Percentiles rank a stretch among this genome's conserved stretches.
These are phyloP conservation scores for Colletotrichum liaoningense DNA, from an alignment of 2,329 filamentous ascomycete species.

Conservation along the genomic window DNA sequence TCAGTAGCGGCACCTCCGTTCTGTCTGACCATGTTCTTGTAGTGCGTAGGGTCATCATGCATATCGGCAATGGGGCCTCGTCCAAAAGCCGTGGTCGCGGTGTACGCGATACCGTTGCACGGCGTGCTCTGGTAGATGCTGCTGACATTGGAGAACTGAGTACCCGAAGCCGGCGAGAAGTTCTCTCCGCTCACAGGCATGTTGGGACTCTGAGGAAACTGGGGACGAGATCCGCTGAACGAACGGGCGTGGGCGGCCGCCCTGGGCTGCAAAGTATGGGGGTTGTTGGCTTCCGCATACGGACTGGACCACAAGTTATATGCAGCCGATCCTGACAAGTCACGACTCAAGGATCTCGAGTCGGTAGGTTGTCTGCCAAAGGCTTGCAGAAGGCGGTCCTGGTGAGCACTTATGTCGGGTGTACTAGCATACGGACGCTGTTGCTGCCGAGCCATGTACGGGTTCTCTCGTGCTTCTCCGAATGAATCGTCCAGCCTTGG, in stretches of 20 bases:
- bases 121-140: slow-evolving; percentile 64
- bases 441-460: slow-evolving; percentile 11
- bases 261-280: slow-evolving; percentile 21
- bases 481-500: slow-evolving; percentile 46
- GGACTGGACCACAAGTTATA: slow-evolving; percentile 23
- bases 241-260: slow-evolving; percentile 19
- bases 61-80: slow-evolving; percentile 25
- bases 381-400: slow-evolving; percentile 49
- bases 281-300: slow-evolving; percentile 17
- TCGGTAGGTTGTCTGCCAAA: slow-evolving; percentile 40
- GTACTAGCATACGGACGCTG: slow-evolving; percentile 21
- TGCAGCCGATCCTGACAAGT: slow-evolving; percentile 18
- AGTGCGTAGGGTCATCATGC: slow-evolving; percentile 35
- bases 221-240: slow-evolving; percentile 34
- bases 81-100: slow-evolving; percentile 32
- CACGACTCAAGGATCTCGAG: slow-evolving; percentile 31
- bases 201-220: slow-evolving; percentile 32
- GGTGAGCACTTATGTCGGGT: slow-evolving; percentile 41
- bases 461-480: slow-evolving; percentile 6
- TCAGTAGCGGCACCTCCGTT: slow-evolving; percentile 35
- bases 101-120: slow-evolving; percentile 38
- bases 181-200: slow-evolving; percentile 37
- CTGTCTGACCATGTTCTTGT: slow-evolving; percentile 35
- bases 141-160: slow-evolving; percentile 60
- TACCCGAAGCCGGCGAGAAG: slow-evolving; percentile 42